A percentile compares a stretch with the other conserved stretches of the same genome.
phyloP scores from a whole-genome alignment of 805 yeast species.

The Middelhovenomyces tepae region DNA sequence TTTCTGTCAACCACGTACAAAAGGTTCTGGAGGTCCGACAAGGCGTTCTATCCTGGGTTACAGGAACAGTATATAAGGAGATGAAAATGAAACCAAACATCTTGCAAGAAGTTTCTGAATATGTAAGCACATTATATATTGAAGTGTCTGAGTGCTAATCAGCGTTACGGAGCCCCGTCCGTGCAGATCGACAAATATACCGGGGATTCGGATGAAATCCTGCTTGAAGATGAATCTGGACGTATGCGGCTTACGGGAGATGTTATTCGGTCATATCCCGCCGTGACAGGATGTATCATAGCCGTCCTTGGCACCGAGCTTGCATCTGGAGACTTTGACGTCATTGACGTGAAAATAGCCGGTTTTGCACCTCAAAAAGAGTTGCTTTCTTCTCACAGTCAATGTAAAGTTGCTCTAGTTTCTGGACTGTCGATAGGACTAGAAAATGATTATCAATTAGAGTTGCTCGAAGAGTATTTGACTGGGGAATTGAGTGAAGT shows the following conservation, averaged over 20 bases:
- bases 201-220: slow-evolving; percentile 44
- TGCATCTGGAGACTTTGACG: slow-evolving; percentile 73
- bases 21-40: slow-evolving; percentile 56
- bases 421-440: slow-evolving; percentile 68
- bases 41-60: slow-evolving; percentile 64
- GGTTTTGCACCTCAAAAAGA: slow-evolving; percentile 48
- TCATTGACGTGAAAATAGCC: slow-evolving; percentile 73
- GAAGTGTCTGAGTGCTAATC: slow-evolving; percentile 21
- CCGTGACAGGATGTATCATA: slow-evolving; percentile 85
- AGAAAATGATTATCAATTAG: slow-evolving; percentile 29
- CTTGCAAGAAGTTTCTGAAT: slow-evolving; percentile 63
- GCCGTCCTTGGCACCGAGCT: slow-evolving; percentile 83
- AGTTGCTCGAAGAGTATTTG: slow-evolving; percentile 59
- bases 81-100: slow-evolving; percentile 80
- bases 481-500: slow-evolving; percentile 56
- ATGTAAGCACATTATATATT: slow-evolving; percentile 7
- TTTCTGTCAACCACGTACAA: slow-evolving; percentile 33
- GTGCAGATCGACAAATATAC: slow-evolving; percentile 38
- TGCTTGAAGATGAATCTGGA: slow-evolving; percentile 91
- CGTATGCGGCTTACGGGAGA: slow-evolving; percentile 65
- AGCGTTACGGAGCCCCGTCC: slow-evolving; percentile 32
- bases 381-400: slow-evolving; percentile 1
- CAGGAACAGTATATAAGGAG: slow-evolving; percentile 81
- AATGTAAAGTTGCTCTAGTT: slow-evolving; percentile 47
- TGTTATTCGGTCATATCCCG: slow-evolving; percentile 37